Evolutionary conservation across 2,329 filamentous ascomycete species (phyloP).

Genomic region (Hortaea werneckii): DNA sequence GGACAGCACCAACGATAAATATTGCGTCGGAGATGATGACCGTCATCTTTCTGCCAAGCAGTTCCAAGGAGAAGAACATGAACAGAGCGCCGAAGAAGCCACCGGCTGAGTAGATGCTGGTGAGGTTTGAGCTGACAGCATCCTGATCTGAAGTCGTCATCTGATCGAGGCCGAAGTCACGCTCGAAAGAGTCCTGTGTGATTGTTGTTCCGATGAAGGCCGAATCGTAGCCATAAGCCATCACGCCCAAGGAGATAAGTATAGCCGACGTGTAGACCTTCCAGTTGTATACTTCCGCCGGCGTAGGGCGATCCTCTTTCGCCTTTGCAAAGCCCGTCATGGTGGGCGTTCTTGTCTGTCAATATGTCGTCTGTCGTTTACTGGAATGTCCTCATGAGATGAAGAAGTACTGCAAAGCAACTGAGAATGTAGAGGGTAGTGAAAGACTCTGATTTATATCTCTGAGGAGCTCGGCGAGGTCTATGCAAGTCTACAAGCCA

Average conservation of each 20-base stretch:
- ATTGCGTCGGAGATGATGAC: slow-evolving; percentile 37
- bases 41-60: slow-evolving; percentile 42
- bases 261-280: slow-evolving; percentile 39
- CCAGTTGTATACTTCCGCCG: slow-evolving; percentile 47
- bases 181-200: slow-evolving; percentile 38
- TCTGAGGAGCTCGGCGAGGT: no score
- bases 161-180: slow-evolving; percentile 30
- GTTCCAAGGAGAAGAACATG: slow-evolving; percentile 36
- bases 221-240: slow-evolving; percentile 44
- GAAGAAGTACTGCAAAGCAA: no score
- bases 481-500: no score
- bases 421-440: no score
- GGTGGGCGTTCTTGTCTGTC: slow-evolving; percentile 1
- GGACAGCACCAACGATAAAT: slow-evolving; percentile 36
- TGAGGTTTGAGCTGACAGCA: slow-evolving; percentile 39
- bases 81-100: slow-evolving; percentile 45
- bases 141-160: slow-evolving; percentile 29
- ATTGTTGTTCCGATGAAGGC: slow-evolving; percentile 48
- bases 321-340: slow-evolving; percentile 36
- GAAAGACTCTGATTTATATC: no score
- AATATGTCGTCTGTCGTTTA: not conserved
- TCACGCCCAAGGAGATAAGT: slow-evolving; percentile 39
- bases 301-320: slow-evolving; percentile 46
- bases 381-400: no score
- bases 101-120: slow-evolving; percentile 39